A percentile compares a stretch with the other conserved stretches of the same genome.
Conservation (phyloP, 2,329 filamentous ascomycete genomes). For the Davidsoniella neocaledoniae region DNA sequence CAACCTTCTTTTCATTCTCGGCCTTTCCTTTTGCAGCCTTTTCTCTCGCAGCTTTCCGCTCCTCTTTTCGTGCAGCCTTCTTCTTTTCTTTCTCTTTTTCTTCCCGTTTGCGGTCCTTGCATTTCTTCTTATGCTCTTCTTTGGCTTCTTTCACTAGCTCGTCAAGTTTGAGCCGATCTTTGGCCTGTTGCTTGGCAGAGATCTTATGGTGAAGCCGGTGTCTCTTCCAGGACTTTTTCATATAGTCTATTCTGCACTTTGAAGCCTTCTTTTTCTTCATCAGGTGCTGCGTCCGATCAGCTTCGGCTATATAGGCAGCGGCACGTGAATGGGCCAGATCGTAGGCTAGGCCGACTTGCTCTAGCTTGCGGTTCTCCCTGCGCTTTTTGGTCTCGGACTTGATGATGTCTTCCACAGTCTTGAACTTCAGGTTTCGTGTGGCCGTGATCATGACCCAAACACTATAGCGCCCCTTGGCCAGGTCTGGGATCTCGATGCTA, state of each 20-base stretch:
- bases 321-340: slow-evolving; percentile 45
- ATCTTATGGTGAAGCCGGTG: slow-evolving; percentile 27
- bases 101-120: slow-evolving; percentile 17
- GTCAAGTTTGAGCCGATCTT: slow-evolving; percentile 21
- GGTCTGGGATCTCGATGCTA: slow-evolving; percentile 38
- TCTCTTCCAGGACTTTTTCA: slow-evolving; percentile 32
- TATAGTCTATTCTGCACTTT: slow-evolving; percentile 27
- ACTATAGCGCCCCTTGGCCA: slow-evolving; percentile 38
- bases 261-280: slow-evolving; percentile 33
- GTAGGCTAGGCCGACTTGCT: slow-evolving; percentile 40
- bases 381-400: slow-evolving; percentile 30
- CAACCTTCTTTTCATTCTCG: too few relatives aligned
- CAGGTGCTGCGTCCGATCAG: slow-evolving; percentile 32
- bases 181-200: slow-evolving; percentile 25
- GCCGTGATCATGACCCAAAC: slow-evolving; percentile 40
- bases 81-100: slow-evolving; percentile 18
- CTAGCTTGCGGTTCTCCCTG: slow-evolving; percentile 36
- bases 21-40: background rate
- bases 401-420: slow-evolving; percentile 39
- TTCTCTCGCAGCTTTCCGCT: slow-evolving; percentile 13
- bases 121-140: slow-evolving; percentile 16
- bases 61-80: slow-evolving; percentile 14
- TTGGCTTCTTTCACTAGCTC: slow-evolving; percentile 16
- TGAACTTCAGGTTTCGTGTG: slow-evolving; percentile 25
- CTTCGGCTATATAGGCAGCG: slow-evolving; percentile 31